Conservation (phyloP, 768 basidiomycete species). For the Pleurotus pulmonarius region DNA sequence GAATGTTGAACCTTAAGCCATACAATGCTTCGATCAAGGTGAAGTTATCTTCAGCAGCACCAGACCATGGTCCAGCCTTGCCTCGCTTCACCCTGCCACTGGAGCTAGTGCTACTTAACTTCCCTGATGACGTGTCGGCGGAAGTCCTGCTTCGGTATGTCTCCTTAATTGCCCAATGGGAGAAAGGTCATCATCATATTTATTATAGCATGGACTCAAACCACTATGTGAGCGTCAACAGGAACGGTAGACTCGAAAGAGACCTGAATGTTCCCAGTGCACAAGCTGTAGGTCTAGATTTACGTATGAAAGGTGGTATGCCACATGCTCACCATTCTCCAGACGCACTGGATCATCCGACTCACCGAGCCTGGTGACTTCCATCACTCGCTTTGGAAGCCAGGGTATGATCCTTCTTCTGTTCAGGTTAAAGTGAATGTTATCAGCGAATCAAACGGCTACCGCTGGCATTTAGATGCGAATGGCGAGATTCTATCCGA, state of each 20-base stretch:
- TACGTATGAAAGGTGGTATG: neutral
- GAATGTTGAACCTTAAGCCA: neutral
- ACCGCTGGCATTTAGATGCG: slow-evolving; percentile 4
- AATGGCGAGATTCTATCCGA: slow-evolving; percentile 1
- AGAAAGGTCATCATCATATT: neutral
- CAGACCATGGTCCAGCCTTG: neutral
- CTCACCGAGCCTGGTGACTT: neutral
- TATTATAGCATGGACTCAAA: neutral
- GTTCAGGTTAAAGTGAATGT: neutral
- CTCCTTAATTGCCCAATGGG: neutral
- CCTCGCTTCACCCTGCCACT: neutral
- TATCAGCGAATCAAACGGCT: neutral
- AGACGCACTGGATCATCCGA: slow-evolving; percentile 1
- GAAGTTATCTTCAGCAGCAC: neutral
- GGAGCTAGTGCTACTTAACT: neutral
- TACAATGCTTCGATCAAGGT: neutral
- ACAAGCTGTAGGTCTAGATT: neutral
- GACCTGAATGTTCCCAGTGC: neutral
- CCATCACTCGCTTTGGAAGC: neutral
- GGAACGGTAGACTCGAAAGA: neutral
- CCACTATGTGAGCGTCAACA: neutral
- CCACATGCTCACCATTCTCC: neutral
- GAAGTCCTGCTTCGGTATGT: slow-evolving; percentile 1
- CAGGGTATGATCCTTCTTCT: neutral
- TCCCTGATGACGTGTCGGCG: neutral